These are phyloP conservation scores for Vachellia collinsii DNA, from an alignment of 306 rosid species.

Conservation along the genomic window DNA sequence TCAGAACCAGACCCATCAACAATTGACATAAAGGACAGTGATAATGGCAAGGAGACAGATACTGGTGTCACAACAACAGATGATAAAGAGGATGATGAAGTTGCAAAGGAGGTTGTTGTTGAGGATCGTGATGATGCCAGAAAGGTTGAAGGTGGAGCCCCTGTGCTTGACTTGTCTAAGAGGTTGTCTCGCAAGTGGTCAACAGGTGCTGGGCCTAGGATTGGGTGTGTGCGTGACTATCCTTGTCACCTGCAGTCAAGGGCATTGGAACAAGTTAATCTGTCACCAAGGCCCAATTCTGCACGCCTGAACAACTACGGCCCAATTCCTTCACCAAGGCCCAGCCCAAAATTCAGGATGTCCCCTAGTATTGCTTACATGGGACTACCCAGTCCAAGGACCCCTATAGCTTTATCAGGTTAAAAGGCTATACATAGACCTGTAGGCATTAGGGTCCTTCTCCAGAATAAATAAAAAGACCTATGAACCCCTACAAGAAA, in stretches of 20 bases:
- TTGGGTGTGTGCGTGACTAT: too few relatives aligned
- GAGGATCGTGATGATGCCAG: neutral
- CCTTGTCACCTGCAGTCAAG: too few relatives aligned
- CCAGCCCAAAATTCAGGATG: constrained; percentile 83
- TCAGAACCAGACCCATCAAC: constrained; percentile 23
- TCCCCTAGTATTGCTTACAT: constrained; percentile 75
- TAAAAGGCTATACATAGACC: constrained; percentile 30
- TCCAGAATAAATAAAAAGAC: neutral
- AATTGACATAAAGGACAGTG: constrained; percentile 4
- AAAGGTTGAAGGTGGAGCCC: constrained; percentile 3
- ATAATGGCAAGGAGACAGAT: constrained; percentile 33
- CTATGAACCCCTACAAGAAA: neutral
- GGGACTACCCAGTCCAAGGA: constrained; percentile 89
- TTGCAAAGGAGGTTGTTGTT: too few relatives aligned
- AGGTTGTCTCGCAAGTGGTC: constrained; percentile 83
- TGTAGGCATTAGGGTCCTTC: neutral
- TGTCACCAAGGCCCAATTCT: too few relatives aligned
- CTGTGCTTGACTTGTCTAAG: constrained; percentile 40
- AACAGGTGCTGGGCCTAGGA: constrained; percentile 82
- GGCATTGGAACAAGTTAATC: too few relatives aligned
- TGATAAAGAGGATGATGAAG: too few relatives aligned
- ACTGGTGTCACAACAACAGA: too few relatives aligned
- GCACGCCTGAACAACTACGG: constrained; percentile 44
- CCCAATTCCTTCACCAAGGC: constrained; percentile 95
- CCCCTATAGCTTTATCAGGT: constrained; percentile 42